Conservation (phyloP, 208 protist genomes). For the Trypanosoma congolense region DNA sequence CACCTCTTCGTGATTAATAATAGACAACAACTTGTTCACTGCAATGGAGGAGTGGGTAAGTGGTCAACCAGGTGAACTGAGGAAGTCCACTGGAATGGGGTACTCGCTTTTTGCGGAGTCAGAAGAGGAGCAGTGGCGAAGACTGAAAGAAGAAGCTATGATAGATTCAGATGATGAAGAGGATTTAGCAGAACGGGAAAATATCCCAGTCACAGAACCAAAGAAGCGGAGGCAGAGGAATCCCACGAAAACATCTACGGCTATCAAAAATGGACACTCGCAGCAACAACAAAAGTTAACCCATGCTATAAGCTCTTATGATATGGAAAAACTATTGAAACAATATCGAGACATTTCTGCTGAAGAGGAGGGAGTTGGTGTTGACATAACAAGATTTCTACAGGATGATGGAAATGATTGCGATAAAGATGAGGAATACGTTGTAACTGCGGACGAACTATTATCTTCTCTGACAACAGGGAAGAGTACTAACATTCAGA, state of each 20-base stretch:
- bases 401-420: constrained; percentile 26
- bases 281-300: constrained; percentile 55
- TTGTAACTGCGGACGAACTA: constrained; percentile 17
- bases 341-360: constrained; percentile 26
- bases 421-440: constrained; percentile 23
- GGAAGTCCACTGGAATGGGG: constrained; percentile 10
- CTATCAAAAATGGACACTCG: constrained; percentile 11
- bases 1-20: neutral
- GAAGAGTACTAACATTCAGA: neutral
- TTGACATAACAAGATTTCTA: constrained; percentile 49
- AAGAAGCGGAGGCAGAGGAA: constrained; percentile 32
- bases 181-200: constrained; percentile 28
- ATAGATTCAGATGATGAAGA: constrained; percentile 44
- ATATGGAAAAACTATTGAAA: constrained; percentile 62
- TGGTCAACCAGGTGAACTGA: constrained; percentile 16
- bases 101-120: constrained; percentile 19
- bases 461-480: constrained; percentile 17
- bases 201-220: constrained; percentile 7
- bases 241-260: constrained; percentile 2
- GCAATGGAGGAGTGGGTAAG: constrained; percentile 22
- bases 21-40: neutral
- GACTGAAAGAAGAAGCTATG: constrained; percentile 43
- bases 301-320: constrained; percentile 50
- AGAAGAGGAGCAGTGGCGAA: constrained; percentile 59
- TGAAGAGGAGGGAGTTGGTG: constrained; percentile 37